A percentile compares a stretch with the other conserved stretches of the same genome.
Conservation (phyloP, 2,329 filamentous ascomycete species). For the Aphanocladium album region DNA sequence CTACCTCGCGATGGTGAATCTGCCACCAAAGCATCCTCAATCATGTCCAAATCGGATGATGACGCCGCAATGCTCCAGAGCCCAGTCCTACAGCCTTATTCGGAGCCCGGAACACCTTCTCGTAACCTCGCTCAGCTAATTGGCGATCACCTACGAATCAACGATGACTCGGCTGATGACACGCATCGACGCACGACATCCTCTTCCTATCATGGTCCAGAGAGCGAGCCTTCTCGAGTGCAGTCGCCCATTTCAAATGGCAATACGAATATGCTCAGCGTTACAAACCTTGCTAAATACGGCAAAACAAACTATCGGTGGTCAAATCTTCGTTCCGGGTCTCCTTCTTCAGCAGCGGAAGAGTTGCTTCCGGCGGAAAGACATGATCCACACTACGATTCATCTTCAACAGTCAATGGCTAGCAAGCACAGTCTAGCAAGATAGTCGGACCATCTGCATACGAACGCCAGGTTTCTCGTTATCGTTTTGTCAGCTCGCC, state of each 20-base stretch:
- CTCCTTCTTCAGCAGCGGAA: slow-evolving; percentile 11
- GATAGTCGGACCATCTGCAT: background rate
- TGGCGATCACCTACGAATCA: slow-evolving; percentile 14
- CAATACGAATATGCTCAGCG: slow-evolving; percentile 20
- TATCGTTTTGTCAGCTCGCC: background rate
- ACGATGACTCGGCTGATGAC: background rate
- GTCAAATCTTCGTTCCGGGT: slow-evolving; percentile 26
- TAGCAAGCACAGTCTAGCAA: slow-evolving; percentile 23
- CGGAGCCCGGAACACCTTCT: background rate
- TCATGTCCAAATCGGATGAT: slow-evolving; percentile 6
- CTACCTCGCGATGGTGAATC: slow-evolving; percentile 9
- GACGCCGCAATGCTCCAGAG: slow-evolving; percentile 13
- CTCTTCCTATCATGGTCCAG: slow-evolving; percentile 12
- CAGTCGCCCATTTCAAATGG: slow-evolving; percentile 25
- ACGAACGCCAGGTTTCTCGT: background rate
- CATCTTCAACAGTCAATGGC: slow-evolving; percentile 20
- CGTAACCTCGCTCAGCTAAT: slow-evolving; percentile 18
- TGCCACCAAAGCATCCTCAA: background rate
- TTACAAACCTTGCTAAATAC: slow-evolving; percentile 26
- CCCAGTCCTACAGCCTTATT: slow-evolving; percentile 4
- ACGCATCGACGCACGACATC: slow-evolving; percentile 10
- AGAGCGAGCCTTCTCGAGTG: slow-evolving; percentile 14
- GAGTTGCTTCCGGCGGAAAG: background rate
- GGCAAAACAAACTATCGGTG: slow-evolving; percentile 25
- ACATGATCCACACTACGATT: slow-evolving; percentile 21